phyloP scores from a whole-genome alignment of 345 rosid species.

The Aquilaria yunnanensis region DNA sequence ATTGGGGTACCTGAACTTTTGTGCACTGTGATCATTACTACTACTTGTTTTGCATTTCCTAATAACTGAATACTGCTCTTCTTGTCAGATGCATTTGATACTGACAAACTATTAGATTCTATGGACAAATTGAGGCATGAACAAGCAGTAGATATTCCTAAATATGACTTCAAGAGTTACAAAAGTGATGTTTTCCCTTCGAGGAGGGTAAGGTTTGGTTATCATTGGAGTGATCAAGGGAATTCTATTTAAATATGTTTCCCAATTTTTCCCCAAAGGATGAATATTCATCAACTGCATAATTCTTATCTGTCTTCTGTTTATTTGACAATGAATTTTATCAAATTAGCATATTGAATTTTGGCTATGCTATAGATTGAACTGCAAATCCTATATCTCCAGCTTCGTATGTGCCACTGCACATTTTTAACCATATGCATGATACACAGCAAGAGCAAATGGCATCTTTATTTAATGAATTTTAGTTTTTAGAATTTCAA shows the following conservation, averaged over 20 bases:
- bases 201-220: slow-evolving; percentile 49
- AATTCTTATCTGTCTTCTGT: no score
- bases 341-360: no score
- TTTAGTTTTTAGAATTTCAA: no score
- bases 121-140: slow-evolving; percentile 92
- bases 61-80: slow-evolving; percentile 19
- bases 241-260: slow-evolving; percentile 1
- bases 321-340: no score
- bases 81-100: slow-evolving; percentile 88
- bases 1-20: background rate
- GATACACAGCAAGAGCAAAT: no score
- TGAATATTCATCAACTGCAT: no score
- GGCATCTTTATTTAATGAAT: no score
- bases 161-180: slow-evolving; percentile 89
- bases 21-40: background rate
- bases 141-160: slow-evolving; percentile 88
- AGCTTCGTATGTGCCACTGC: slow-evolving; percentile 1
- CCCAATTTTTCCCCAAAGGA: no score
- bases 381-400: slow-evolving; percentile 1
- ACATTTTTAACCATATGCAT: no score
- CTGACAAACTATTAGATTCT: slow-evolving; percentile 57
- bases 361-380: no score
- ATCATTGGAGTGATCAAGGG: background rate
- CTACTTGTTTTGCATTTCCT: slow-evolving; percentile 2
- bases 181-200: slow-evolving; percentile 49